phyloP scores from a whole-genome alignment of 306 rosid genomes.

The barrel medic (Medicago truncatula) region MtrunA17r5.0-ANR NC_053047.1:1077501-1078000 shows the following conservation, averaged over 20 bases:
- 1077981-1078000: too few relatives aligned
- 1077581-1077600: background rate
- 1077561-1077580: background rate
- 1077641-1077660: background rate
- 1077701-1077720: background rate
- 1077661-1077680: conserved; percentile 4
- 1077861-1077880: conserved; percentile 4
- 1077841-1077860: background rate
- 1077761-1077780: background rate
- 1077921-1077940: background rate
- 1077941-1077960: background rate
- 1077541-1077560: background rate
- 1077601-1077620: background rate
- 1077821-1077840: background rate
- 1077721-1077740: background rate
- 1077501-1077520: too few relatives aligned
- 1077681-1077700: background rate
- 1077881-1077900: conserved; percentile 18
- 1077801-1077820: background rate
- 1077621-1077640: background rate
- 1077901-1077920: conserved; percentile 9
- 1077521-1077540: background rate
- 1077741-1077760: conserved; percentile 33
- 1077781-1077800: background rate
- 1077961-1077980: too few relatives aligned